Percentiles rank a stretch among this genome's conserved stretches.
Conservation (phyloP, 2,329 filamentous ascomycete genomes). For the Diplodia corticola region DNA sequence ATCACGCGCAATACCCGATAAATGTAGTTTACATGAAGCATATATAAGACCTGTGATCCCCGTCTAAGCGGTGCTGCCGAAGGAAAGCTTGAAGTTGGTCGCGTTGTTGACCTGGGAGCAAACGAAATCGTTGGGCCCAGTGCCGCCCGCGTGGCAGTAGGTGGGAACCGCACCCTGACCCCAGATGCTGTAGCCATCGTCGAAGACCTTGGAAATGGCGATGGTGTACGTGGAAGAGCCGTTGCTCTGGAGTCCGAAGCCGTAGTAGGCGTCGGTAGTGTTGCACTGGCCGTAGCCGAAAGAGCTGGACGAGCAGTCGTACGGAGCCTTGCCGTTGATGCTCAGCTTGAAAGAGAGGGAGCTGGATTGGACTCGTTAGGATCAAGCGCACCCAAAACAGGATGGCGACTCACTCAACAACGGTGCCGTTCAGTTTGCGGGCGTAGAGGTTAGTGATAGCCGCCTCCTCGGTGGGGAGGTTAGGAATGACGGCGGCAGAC, state of each 20-base stretch:
- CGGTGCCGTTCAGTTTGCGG: slow-evolving; percentile 20
- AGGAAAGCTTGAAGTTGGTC: neutral
- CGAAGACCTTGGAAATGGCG: neutral
- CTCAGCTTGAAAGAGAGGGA: slow-evolving; percentile 13
- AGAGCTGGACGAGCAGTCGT: slow-evolving; percentile 7
- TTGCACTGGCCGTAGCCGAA: slow-evolving; percentile 8
- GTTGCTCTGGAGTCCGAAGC: slow-evolving; percentile 7
- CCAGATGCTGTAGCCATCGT: slow-evolving; percentile 9
- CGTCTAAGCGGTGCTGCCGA: neutral
- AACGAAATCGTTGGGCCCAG: slow-evolving; percentile 10
- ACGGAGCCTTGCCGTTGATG: slow-evolving; percentile 6
- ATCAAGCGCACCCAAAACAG: too few species aligned
- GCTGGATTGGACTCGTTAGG: neutral
- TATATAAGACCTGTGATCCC: neutral
- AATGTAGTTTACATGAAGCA: neutral
- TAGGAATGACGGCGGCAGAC: slow-evolving; percentile 7
- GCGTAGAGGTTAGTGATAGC: slow-evolving; percentile 19
- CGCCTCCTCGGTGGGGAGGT: slow-evolving; percentile 1
- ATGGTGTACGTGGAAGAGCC: slow-evolving; percentile 16
- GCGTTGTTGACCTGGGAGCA: slow-evolving; percentile 17
- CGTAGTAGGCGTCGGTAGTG: slow-evolving; percentile 9
- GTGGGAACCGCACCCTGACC: slow-evolving; percentile 4
- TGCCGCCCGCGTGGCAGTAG: slow-evolving; percentile 18
- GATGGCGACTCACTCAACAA: neutral
- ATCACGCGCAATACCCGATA: neutral